Base-by-base conservation (phyloP, 2,329 filamentous ascomycete species). In the Penicillium nordicum region DNA sequence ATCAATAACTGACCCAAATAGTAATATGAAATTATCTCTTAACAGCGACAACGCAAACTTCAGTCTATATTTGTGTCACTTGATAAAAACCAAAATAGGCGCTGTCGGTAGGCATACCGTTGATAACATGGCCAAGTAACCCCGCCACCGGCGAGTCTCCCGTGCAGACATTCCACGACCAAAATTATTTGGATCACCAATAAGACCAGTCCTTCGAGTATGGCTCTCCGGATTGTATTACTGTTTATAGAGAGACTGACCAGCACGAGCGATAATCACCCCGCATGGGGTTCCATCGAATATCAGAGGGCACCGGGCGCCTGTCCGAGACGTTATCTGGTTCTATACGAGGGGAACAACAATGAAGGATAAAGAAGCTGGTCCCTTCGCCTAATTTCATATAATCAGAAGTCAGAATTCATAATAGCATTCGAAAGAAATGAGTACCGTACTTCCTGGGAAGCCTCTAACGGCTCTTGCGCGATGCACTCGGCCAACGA, bases 111-210 rank as follows among this genome's bases (percentile, higher is more conserved):
- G 41, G 12, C 42, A 46, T 23, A 46, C 53, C 53, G 53, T 52
- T 46, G 42, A 52, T 41, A 52, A 8, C 16, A 18, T 37, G 25
- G n/a, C 18, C 27, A 16, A 55, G 25, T 21, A 51, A 55, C 41
- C 53, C 47, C 53, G 53, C 53, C 48, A 41, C 53, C 53, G 53
- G 53, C 48, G 27, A 41, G 41, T 52, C 48, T 56, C 12, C 53
- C 53, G 48, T 46, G 12, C 48, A 55, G 42, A 34, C 34, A 46
- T 18, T 14, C 25, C 40, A 44, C 27, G 38, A 42, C n/a, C 21
- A n/a, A 14, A 14, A 45, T 34, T 8, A 37, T 29, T n/a, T 23
- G 48, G 49, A 30, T n/a, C 29, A 23, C 48, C 48, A 52, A 56
- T 56, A n/a, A 29, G 18, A 44, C 14, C n/a, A 12, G 29, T 27